phyloP scores from a whole-genome alignment of 2,329 filamentous ascomycete species.

The Trematosphaeria pertusa region DNA sequence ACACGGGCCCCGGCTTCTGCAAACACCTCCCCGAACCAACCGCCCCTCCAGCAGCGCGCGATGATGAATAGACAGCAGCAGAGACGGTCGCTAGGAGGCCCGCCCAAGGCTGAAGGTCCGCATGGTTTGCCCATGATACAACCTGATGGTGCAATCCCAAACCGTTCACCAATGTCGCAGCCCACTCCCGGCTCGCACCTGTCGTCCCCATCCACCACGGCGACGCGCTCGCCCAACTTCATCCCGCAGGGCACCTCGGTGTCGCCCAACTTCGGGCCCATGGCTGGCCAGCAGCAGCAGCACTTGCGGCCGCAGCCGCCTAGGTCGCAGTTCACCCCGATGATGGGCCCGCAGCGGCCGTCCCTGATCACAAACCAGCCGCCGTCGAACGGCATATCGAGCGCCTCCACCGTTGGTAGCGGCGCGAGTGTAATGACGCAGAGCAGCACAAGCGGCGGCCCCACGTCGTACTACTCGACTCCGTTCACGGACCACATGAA shows the following conservation, averaged over 20 bases:
- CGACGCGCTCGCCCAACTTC: slow-evolving; percentile 67
- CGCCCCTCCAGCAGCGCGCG: slow-evolving; percentile 78
- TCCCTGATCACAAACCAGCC: slow-evolving; percentile 46
- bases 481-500: slow-evolving; percentile 94
- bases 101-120: slow-evolving; percentile 70
- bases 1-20: slow-evolving; percentile 65
- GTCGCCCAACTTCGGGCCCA: slow-evolving; percentile 64
- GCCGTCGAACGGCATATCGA: slow-evolving; percentile 45
- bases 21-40: slow-evolving; percentile 56
- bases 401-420: slow-evolving; percentile 44
- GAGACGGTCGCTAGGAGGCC: slow-evolving; percentile 75
- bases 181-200: slow-evolving; percentile 83
- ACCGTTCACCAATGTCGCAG: slow-evolving; percentile 75
- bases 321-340: slow-evolving; percentile 55
- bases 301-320: slow-evolving; percentile 55
- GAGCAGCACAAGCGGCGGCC: slow-evolving; percentile 41
- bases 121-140: slow-evolving; percentile 50
- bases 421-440: slow-evolving; percentile 45
- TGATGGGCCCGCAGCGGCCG: slow-evolving; percentile 50
- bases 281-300: slow-evolving; percentile 58
- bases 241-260: slow-evolving; percentile 65
- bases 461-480: slow-evolving; percentile 75
- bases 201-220: slow-evolving; percentile 67
- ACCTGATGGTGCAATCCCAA: slow-evolving; percentile 49
- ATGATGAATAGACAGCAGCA: slow-evolving; percentile 81